Conservation (phyloP, 2,329 filamentous ascomycete genomes). For the Pseudogymnoascus sp. region DNA sequence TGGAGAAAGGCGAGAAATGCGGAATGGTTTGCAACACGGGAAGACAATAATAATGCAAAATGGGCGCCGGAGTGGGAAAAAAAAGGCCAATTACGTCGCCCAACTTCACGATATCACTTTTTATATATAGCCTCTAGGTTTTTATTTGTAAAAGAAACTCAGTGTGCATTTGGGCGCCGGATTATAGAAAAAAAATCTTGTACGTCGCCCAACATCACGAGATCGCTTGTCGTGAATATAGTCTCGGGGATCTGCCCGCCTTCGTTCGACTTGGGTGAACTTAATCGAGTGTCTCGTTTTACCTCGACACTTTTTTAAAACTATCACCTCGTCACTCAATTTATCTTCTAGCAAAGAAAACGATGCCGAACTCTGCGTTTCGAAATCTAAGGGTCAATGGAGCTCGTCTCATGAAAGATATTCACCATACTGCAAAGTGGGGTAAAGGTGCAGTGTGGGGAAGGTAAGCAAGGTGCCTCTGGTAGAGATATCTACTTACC, state of each 20-base stretch:
- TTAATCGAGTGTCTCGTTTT: not conserved
- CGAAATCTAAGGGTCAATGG: conserved; percentile 45
- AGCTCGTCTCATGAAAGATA: conserved; percentile 50
- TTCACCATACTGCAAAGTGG: conserved; percentile 60
- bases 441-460: conserved; percentile 60
- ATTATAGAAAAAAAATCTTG: not conserved
- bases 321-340: not conserved
- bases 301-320: not conserved
- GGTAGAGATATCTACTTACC: conserved; percentile 10
- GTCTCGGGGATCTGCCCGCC: not conserved
- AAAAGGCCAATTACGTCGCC: not conserved
- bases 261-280: not conserved
- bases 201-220: not conserved
- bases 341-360: not conserved
- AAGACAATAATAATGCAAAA: not conserved
- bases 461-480: conserved; percentile 40
- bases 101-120: not conserved
- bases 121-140: not conserved
- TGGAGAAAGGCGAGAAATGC: not conserved
- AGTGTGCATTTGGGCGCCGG: not conserved
- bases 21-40: not conserved
- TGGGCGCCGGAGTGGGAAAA: not conserved
- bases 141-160: not conserved
- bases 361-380: not conserved
- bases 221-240: not conserved